Evolutionary conservation across 352 stramenopile species (phyloP).

Genomic region (Globisporangium cylindrosporum): DNA sequence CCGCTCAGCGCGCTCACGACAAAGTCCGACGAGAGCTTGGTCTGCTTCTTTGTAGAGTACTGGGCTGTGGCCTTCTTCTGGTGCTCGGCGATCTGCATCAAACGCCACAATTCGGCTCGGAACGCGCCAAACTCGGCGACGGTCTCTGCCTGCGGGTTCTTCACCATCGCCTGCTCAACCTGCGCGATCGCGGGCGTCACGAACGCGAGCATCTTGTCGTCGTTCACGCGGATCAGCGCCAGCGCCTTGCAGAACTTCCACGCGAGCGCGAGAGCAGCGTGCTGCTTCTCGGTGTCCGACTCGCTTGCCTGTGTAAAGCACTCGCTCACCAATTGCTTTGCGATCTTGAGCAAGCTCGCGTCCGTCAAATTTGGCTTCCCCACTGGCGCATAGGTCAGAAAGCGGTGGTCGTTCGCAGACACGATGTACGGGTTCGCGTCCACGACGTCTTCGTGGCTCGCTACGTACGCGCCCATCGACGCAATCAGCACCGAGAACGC

Average conservation of each 20-base stretch:
- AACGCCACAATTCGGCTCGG: constrained; percentile 65
- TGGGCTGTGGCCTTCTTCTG: constrained; percentile 19
- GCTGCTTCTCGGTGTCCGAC: constrained; percentile 1
- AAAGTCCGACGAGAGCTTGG: constrained; percentile 22
- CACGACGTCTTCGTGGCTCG: constrained; percentile 43
- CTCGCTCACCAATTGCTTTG: constrained; percentile 23
- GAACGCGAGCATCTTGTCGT: constrained; percentile 41
- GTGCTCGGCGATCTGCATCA: constrained; percentile 53
- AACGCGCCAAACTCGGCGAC: constrained; percentile 26
- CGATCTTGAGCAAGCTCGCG: constrained; percentile 30
- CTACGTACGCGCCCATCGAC: constrained; percentile 48
- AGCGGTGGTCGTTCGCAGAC: constrained; percentile 35
- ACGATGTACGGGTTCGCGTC: constrained; percentile 48
- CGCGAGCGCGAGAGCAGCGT: constrained; percentile 33
- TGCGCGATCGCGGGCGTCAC: constrained; percentile 35
- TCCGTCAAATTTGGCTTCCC: constrained; percentile 24
- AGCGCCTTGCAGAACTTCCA: constrained; percentile 74
- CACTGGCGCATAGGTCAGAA: constrained; percentile 22
- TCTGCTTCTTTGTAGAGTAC: constrained; percentile 1
- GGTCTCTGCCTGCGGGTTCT: background rate
- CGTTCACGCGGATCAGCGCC: constrained; percentile 41
- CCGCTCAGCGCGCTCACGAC: constrained; percentile 34
- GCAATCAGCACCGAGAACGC: constrained; percentile 57
- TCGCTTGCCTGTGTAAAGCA: constrained; percentile 3
- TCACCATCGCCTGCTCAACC: constrained; percentile 27